These are phyloP conservation scores for Suhomyces sp. DNA, from an alignment of 805 yeast genomes.

Conservation along the genomic window DNA sequence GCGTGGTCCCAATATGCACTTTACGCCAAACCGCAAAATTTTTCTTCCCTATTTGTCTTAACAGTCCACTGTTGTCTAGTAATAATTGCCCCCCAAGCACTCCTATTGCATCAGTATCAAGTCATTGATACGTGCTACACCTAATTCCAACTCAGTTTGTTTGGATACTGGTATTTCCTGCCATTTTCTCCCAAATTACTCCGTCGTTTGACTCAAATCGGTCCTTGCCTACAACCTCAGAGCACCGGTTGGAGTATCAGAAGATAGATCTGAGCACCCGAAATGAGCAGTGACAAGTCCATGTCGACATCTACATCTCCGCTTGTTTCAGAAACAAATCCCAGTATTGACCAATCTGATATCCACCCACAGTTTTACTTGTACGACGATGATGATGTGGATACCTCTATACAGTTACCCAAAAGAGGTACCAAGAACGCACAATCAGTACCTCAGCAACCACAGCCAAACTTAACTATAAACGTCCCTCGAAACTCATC, in stretches of 20 bases:
- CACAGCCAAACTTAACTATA: not conserved
- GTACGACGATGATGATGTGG: constrained; percentile 7
- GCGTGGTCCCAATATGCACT: not conserved
- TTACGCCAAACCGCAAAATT: not conserved
- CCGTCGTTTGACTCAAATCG: not conserved
- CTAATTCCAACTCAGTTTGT: too few relatives aligned
- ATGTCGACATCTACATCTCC: not conserved
- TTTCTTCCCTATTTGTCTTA: not conserved
- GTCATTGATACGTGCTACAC: not conserved
- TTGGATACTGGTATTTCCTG: too few relatives aligned
- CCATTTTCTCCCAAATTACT: not conserved
- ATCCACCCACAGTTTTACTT: not conserved
- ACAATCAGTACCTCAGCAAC: not conserved
- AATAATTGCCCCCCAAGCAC: not conserved
- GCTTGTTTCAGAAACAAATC: not conserved
- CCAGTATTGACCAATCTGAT: not conserved
- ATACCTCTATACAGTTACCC: constrained; percentile 3
- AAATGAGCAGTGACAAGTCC: not conserved
- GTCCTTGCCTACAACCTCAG: not conserved
- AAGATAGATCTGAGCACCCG: not conserved
- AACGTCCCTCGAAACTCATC: not conserved
- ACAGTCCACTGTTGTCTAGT: not conserved
- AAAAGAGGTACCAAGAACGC: constrained; percentile 1
- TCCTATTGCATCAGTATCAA: not conserved
- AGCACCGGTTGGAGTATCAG: not conserved